Percentiles rank a stretch among this genome's conserved stretches.
Evolutionary conservation across 768 basidiomycete genomes (phyloP).

Genomic region (Trichaptum fuscoviolaceum): DNA sequence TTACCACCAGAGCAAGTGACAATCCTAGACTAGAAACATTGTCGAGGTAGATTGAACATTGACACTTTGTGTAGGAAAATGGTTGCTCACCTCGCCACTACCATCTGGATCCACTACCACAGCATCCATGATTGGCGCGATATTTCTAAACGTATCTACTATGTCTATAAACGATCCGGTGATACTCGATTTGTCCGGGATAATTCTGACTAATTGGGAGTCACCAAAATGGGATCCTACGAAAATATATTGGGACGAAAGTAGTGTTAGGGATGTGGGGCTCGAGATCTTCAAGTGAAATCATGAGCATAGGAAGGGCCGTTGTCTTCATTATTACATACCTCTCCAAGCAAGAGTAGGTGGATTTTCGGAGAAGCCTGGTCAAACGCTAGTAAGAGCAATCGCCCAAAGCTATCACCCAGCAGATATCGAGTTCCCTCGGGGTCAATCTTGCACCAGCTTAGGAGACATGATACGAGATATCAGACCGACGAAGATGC

Average conservation of each 20-base stretch:
- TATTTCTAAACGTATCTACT: slow-evolving; percentile 62
- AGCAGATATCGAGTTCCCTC: slow-evolving; percentile 47
- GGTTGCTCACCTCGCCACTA: slow-evolving; percentile 54
- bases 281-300: slow-evolving; percentile 52
- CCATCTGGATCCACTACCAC: slow-evolving; percentile 67
- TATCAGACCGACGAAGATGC: neutral
- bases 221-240: slow-evolving; percentile 81
- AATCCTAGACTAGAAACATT: slow-evolving; percentile 53
- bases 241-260: slow-evolving; percentile 65
- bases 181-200: slow-evolving; percentile 41
- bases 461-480: neutral
- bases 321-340: slow-evolving; percentile 25
- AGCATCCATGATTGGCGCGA: slow-evolving; percentile 82
- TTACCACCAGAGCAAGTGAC: slow-evolving; percentile 82
- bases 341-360: slow-evolving; percentile 69
- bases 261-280: slow-evolving; percentile 63
- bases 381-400: slow-evolving; percentile 59
- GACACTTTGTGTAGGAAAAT: neutral
- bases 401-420: slow-evolving; percentile 66
- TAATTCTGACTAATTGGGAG: slow-evolving; percentile 69
- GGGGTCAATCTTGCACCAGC: slow-evolving; percentile 33
- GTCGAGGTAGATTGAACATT: neutral
- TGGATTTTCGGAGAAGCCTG: slow-evolving; percentile 36
- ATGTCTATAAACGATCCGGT: slow-evolving; percentile 56
- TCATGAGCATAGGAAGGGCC: slow-evolving; percentile 4